These are phyloP conservation scores for Pseudogymnoascus sp. DNA, from an alignment of 2,329 filamentous ascomycete genomes.

Conservation along the genomic window DNA sequence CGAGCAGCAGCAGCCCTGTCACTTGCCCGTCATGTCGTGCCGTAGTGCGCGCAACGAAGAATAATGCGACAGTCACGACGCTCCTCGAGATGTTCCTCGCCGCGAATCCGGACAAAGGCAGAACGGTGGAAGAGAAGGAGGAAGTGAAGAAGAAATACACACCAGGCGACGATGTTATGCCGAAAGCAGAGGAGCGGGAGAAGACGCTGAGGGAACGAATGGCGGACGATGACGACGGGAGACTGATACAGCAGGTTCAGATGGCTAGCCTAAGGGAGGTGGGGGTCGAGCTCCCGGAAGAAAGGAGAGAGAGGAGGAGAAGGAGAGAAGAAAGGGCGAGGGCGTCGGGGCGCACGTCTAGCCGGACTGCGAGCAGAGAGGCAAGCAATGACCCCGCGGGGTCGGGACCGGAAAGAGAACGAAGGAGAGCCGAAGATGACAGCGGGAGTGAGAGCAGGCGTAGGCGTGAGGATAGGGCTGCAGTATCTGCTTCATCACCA, in stretches of 20 bases:
- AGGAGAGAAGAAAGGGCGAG: conserved; percentile 21
- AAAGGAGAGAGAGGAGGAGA: conserved; percentile 23
- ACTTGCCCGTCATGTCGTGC: conserved; percentile 93
- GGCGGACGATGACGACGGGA: conserved; percentile 57
- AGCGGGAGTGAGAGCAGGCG: conserved; percentile 14
- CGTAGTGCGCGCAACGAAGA: conserved; percentile 73
- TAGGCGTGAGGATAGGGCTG: conserved; percentile 22
- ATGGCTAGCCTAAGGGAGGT: conserved; percentile 65
- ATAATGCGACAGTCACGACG: conserved; percentile 84
- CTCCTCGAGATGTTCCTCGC: conserved; percentile 80
- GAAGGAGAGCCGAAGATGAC: conserved; percentile 7
- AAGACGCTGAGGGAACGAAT: conserved; percentile 45
- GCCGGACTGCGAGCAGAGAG: conserved; percentile 27
- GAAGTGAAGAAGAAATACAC: conserved; percentile 70
- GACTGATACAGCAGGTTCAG: conserved; percentile 62
- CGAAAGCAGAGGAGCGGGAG: conserved; percentile 44
- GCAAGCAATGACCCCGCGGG: conserved; percentile 22
- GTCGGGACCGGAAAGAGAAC: conserved; percentile 12
- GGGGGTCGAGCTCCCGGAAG: conserved; percentile 35
- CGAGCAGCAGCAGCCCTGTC: conserved; percentile 40
- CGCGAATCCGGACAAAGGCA: conserved; percentile 68
- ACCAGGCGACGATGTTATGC: conserved; percentile 73
- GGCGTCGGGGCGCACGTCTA: conserved; percentile 23
- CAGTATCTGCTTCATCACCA: not conserved
- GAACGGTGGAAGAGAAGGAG: conserved; percentile 61